phyloP scores from a whole-genome alignment of 441 rosid genomes.

The Aleurites moluccanus region DNA sequence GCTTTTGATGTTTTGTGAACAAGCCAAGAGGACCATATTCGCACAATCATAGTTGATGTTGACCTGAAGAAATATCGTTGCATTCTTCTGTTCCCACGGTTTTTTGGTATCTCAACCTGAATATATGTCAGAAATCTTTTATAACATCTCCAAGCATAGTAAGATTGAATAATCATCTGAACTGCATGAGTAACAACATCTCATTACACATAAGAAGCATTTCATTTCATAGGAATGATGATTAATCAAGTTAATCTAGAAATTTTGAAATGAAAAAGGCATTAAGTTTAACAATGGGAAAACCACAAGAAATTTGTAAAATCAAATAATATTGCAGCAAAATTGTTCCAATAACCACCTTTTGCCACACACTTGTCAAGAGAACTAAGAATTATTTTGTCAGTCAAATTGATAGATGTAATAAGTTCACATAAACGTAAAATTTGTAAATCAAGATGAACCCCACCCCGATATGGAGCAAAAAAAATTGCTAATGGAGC shows the following conservation, averaged over 20 bases:
- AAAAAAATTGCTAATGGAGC: background rate
- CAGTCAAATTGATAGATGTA: background rate
- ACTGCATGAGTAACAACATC: background rate
- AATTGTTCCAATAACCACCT: background rate
- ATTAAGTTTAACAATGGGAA: background rate
- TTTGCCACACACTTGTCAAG: background rate
- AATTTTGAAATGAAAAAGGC: background rate
- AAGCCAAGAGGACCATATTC: conserved; percentile 98
- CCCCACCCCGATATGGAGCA: background rate
- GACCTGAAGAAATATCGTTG: conserved; percentile 78
- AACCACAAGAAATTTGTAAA: no score
- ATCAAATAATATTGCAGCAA: background rate
- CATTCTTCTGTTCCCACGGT: conserved; percentile 84
- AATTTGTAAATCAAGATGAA: conserved; percentile 2
- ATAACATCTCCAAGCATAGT: background rate
- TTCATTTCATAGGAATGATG: background rate
- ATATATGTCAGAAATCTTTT: conserved; percentile 17
- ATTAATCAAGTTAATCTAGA: background rate
- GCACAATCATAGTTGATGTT: conserved; percentile 65
- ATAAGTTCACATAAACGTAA: background rate
- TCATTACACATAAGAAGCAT: background rate
- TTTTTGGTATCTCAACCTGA: conserved; percentile 89
- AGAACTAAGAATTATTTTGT: background rate
- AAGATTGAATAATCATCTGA: background rate
- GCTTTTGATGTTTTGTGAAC: conserved; percentile 63